phyloP scores from a whole-genome alignment of 2,329 filamentous ascomycete genomes.

The Trichoderma citrinoviride region DNA sequence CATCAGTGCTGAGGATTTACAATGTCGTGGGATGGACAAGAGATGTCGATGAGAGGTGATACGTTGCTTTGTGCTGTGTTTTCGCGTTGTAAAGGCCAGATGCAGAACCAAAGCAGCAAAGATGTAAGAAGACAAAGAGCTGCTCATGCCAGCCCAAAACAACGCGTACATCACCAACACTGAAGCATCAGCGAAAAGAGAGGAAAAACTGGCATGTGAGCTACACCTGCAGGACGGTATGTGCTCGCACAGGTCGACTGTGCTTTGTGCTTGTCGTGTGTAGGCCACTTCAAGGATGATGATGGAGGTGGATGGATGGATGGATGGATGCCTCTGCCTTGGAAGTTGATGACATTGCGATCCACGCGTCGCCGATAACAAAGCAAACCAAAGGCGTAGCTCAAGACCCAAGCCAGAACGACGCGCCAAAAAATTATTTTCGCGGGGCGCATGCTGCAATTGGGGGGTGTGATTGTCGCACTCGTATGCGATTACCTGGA shows the following conservation, averaged over 20 bases:
- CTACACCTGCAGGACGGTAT: neutral
- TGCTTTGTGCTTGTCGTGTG: no score
- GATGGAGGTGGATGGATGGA: no score
- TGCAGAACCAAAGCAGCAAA: neutral
- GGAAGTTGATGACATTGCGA: constrained; percentile 12
- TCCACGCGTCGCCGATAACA: constrained; percentile 17
- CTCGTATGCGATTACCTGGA: neutral
- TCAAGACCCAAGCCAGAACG: neutral
- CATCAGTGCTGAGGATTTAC: neutral
- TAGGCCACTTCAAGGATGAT: no score
- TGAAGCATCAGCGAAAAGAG: neutral
- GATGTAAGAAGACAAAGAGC: neutral
- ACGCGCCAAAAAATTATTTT: constrained; percentile 12
- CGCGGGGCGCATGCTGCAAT: neutral
- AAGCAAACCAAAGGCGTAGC: constrained; percentile 4
- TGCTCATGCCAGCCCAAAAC: neutral
- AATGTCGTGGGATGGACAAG: no score
- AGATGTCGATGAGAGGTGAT: no score
- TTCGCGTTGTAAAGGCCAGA: neutral
- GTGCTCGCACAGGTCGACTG: no score
- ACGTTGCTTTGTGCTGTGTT: no score
- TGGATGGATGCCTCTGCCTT: neutral
- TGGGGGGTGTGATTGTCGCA: neutral
- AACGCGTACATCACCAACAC: neutral
- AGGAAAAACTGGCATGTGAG: neutral